phyloP scores from a whole-genome alignment of 345 rosid genomes.

The Brassica rapa region DNA sequence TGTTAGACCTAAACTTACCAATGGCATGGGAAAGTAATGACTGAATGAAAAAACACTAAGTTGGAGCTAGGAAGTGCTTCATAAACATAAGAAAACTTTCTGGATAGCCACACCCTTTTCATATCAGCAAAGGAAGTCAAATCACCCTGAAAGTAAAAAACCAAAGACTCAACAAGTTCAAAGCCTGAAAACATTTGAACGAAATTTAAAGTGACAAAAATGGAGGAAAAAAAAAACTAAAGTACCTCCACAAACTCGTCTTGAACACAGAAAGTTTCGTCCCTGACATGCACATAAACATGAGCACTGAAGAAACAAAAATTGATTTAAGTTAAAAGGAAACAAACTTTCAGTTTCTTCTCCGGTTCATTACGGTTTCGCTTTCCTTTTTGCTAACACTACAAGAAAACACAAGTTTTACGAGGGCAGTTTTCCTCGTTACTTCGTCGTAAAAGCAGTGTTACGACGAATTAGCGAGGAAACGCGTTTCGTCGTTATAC shows the following conservation, averaged over 20 bases:
- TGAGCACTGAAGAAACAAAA: slow-evolving; percentile 7
- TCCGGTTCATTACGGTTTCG: not conserved
- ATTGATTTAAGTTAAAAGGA: not conserved
- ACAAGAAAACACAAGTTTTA: too few relatives aligned
- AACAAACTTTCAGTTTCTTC: not conserved
- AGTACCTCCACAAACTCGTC: slow-evolving; percentile 56
- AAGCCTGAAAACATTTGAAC: not conserved
- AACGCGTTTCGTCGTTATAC: too few relatives aligned
- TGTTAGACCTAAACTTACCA: not conserved
- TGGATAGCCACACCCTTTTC: not conserved
- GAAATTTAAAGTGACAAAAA: not conserved
- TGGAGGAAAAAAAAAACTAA: not conserved
- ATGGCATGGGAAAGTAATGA: not conserved
- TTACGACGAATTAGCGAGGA: too few relatives aligned
- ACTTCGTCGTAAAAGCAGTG: too few relatives aligned
- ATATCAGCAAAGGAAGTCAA: not conserved
- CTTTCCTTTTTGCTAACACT: not conserved
- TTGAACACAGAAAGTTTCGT: slow-evolving; percentile 56
- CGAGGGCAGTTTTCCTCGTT: too few relatives aligned
- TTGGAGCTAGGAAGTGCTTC: not conserved
- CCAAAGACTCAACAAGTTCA: too few relatives aligned
- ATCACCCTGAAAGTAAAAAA: not conserved
- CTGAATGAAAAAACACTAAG: not conserved
- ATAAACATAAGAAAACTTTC: not conserved
- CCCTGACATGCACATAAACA: slow-evolving; percentile 5